Base-by-base conservation (phyloP, 352 stramenopile genomes). In the Phytophthora parvispora region DNA sequence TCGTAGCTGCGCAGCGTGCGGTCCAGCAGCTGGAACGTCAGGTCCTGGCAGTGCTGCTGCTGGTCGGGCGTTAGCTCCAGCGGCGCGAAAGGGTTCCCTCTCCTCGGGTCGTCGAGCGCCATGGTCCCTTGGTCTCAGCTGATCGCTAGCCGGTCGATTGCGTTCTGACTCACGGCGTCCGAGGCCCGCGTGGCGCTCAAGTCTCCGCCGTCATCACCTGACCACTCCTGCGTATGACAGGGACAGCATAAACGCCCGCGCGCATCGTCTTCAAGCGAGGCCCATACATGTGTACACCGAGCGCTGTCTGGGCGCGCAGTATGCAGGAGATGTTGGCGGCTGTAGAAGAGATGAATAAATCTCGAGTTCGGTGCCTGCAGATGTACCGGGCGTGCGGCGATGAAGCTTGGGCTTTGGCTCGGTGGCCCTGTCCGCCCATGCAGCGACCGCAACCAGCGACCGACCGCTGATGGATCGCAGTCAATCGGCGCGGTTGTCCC, bases 1-100 rank as follows among this genome's bases (percentile, higher is more conserved):
- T 72, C 62, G 52, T 72, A 75, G 43, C 59, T 61, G 24, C 56
- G 68, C 18, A 72, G 56, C 32, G 53, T 72, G 29, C 60, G 68
- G 22, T 75, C 68, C 49, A 75, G 51, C 20, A 75, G 43, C 34
- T 75, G 67, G 20, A 72, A 13, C 47, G 60, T 65, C 9, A 59
- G 27, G 6, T 74, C 67, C 24, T 69, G 60, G 36, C 52, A 74
- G 6, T 34, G 56, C n/a, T 66, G 38, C 42, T 70, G 53, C 38
- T 74, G 60, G 28, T 63, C 60, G 16, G 38, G 28, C 38, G 62
- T 59, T 20, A 70, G 34, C 13, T 64, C 6, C 27, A 70, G 22
- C n/a, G 52, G 62, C 16, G 27, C 52, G 45, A 69, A 64, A 8
- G 62, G 62, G 42, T 47, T 49, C 29, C 24, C 29, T 47, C 27